A percentile compares a stretch with the other conserved stretches of the same genome.
These are phyloP conservation scores for Gossypium anomalum DNA, from an alignment of 345 rosid species.

Conservation along the genomic window DNA sequence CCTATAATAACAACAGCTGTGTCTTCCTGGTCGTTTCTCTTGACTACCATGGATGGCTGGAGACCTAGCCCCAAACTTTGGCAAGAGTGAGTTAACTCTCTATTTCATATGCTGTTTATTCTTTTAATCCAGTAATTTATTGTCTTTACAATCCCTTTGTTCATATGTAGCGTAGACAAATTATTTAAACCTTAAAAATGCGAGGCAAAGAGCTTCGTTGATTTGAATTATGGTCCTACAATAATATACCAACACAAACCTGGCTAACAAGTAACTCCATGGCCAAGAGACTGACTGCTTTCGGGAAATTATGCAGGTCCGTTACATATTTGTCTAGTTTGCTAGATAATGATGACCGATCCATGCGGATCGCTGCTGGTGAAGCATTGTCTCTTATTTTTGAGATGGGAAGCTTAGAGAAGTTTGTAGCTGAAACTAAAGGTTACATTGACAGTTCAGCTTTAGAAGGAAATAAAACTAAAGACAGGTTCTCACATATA, in stretches of 20 bases:
- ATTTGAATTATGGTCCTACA: too few relatives aligned
- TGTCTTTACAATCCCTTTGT: neutral
- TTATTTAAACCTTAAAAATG: too few relatives aligned
- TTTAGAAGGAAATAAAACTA: conserved; percentile 39
- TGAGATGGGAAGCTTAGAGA: conserved; percentile 65
- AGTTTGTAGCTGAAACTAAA: conserved; percentile 41
- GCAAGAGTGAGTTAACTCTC: conserved; percentile 58
- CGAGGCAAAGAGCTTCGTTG: too few relatives aligned
- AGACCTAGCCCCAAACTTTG: conserved; percentile 58
- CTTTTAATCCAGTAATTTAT: neutral
- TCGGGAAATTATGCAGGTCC: conserved; percentile 42
- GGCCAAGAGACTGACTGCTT: neutral
- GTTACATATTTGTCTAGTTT: conserved; percentile 64
- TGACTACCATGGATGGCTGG: conserved; percentile 58
- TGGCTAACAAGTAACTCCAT: too few relatives aligned
- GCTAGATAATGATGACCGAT: conserved; percentile 81
- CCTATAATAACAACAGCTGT: conserved; percentile 61
- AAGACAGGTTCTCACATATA: conserved; percentile 41
- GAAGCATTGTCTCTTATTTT: conserved; percentile 79
- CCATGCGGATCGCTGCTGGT: conserved; percentile 94
- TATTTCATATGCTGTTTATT: neutral
- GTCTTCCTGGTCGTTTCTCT: conserved; percentile 91
- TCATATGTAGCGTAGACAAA: too few relatives aligned
- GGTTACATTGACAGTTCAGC: conserved; percentile 3
- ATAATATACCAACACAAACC: too few relatives aligned